phyloP scores from a whole-genome alignment of 1,139 yeast species.

The Nakaseomyces kungkrabaensis region DNA sequence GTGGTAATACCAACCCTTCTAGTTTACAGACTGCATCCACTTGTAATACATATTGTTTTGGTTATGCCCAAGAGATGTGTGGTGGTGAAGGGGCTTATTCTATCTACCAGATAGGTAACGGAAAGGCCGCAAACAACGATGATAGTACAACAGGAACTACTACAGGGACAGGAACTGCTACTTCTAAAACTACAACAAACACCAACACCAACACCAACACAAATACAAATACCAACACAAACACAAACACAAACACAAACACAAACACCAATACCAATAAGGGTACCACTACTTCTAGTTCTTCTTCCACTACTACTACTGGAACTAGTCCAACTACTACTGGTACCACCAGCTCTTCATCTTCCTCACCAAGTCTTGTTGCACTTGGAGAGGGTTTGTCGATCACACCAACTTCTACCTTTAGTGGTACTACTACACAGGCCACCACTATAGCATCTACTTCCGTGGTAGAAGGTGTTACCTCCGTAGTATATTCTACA shows the following conservation, averaged over 20 bases:
- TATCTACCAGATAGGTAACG: slow-evolving; percentile 28
- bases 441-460: slow-evolving; percentile 4
- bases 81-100: slow-evolving; percentile 36
- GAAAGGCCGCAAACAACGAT: slow-evolving; percentile 7
- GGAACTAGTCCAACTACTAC: too few species aligned
- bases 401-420: slow-evolving; percentile 2
- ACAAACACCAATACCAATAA: neutral
- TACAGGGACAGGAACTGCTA: neutral
- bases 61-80: slow-evolving; percentile 32
- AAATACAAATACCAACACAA: slow-evolving; percentile 1
- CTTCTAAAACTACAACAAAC: slow-evolving; percentile 1
- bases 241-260: slow-evolving; percentile 2
- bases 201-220: neutral
- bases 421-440: slow-evolving; percentile 2
- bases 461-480: neutral
- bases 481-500: slow-evolving; percentile 18
- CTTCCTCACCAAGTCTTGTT: slow-evolving; percentile 1
- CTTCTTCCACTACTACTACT: neutral
- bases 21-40: slow-evolving; percentile 17
- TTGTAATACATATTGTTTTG: slow-evolving; percentile 30
- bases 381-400: slow-evolving; percentile 1
- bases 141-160: neutral
- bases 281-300: neutral
- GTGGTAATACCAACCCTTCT: slow-evolving; percentile 40
- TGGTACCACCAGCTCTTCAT: neutral